A percentile compares a stretch with the other conserved stretches of the same genome.
Conservation (phyloP, 495 filamentous ascomycete genomes). For the Aspergillus conjunctus region DNA sequence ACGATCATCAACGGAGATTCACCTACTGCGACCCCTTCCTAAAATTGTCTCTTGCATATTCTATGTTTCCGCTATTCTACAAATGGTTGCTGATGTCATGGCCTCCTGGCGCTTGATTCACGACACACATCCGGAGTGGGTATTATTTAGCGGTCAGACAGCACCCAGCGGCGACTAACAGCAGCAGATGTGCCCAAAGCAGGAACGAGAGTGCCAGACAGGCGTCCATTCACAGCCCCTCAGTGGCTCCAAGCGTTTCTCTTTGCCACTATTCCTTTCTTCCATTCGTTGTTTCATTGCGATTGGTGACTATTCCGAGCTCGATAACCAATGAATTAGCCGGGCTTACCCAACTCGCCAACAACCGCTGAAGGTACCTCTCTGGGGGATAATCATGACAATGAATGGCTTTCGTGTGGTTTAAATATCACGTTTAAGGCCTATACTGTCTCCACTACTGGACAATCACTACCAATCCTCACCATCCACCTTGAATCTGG, state of each 20-base stretch:
- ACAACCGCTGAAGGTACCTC: background rate
- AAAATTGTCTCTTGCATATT: slow-evolving; percentile 14
- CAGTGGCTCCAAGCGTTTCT: slow-evolving; percentile 22
- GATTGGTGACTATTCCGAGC: slow-evolving; percentile 20
- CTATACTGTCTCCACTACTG: slow-evolving; percentile 15
- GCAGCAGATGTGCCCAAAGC: slow-evolving; percentile 36
- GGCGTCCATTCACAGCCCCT: slow-evolving; percentile 15
- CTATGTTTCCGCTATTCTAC: slow-evolving; percentile 3
- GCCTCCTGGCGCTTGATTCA: slow-evolving; percentile 15
- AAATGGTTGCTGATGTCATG: slow-evolving; percentile 7
- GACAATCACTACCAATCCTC: slow-evolving; percentile 20
- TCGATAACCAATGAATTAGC: background rate
- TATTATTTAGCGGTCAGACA: slow-evolving; percentile 32
- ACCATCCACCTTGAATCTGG: slow-evolving; percentile 21
- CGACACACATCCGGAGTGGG: slow-evolving; percentile 21
- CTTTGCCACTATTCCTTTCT: slow-evolving; percentile 10
- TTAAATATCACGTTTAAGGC: slow-evolving; percentile 19
- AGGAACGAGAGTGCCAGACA: slow-evolving; percentile 22
- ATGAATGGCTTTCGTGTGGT: slow-evolving; percentile 9
- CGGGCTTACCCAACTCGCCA: background rate
- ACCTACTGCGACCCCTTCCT: background rate
- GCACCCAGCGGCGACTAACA: slow-evolving; percentile 30
- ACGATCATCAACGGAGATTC: slow-evolving; percentile 3
- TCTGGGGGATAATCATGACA: background rate
- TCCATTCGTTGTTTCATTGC: slow-evolving; percentile 22